A percentile compares a stretch with the other conserved stretches of the same genome.
Conservation (phyloP, 2,329 filamentous ascomycete genomes). For the Xylaria arbuscula region DNA sequence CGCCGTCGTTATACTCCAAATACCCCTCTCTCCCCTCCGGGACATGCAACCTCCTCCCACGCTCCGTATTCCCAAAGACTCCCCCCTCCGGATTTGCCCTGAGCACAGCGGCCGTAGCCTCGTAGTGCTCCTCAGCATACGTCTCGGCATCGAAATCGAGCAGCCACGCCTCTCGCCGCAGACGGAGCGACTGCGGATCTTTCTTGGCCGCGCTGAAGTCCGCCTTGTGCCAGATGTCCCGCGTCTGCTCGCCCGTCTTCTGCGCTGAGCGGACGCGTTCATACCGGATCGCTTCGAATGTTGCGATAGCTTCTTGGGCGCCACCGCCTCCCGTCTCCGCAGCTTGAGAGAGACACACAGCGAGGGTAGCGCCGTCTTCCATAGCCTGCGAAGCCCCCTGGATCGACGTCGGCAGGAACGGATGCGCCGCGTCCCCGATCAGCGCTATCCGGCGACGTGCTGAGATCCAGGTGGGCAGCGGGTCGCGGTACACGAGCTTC, state of each 20-base stretch:
- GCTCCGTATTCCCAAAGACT: constrained; percentile 33
- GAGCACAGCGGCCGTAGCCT: constrained; percentile 43
- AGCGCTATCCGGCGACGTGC: constrained; percentile 54
- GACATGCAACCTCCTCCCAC: constrained; percentile 43
- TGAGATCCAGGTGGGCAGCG: constrained; percentile 56
- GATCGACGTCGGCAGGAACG: constrained; percentile 60
- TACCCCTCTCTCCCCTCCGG: constrained; percentile 47
- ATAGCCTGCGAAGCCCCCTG: constrained; percentile 62
- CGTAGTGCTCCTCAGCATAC: constrained; percentile 56
- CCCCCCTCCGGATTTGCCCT: constrained; percentile 36
- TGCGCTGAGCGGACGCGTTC: constrained; percentile 60
- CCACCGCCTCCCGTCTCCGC: constrained; percentile 41
- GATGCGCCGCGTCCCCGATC: constrained; percentile 63
- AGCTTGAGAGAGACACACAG: constrained; percentile 54
- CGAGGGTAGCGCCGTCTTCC: constrained; percentile 61
- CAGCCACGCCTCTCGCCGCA: constrained; percentile 61
- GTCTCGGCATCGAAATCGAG: constrained; percentile 61
- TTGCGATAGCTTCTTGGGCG: constrained; percentile 55
- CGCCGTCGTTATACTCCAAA: constrained; percentile 42
- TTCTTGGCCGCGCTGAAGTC: constrained; percentile 60
- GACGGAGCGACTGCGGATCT: constrained; percentile 57
- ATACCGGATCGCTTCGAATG: constrained; percentile 60
- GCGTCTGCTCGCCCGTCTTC: constrained; percentile 59
- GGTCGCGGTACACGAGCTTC: constrained; percentile 54
- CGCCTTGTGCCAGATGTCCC: constrained; percentile 64